A percentile compares a stretch with the other conserved stretches of the same genome.
phyloP scores from a whole-genome alignment of 192 early-diverging fungal genomes.

The Coemansia sp. region DNA sequence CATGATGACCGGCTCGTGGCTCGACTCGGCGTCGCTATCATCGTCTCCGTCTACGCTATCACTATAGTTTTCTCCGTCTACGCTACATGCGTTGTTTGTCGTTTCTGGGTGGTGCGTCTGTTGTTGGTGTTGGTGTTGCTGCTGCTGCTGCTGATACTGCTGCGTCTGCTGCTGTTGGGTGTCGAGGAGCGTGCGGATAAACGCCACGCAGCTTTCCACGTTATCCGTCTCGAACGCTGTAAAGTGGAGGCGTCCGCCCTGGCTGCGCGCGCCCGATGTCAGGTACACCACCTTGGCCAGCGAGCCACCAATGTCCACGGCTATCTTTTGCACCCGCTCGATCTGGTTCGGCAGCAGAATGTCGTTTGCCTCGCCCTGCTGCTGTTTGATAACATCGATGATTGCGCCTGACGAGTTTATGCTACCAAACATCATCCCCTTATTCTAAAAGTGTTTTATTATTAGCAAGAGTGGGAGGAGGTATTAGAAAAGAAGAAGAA shows the following conservation, averaged over 20 bases:
- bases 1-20: conserved; percentile 64
- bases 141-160: no score
- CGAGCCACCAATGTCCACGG: conserved; percentile 84
- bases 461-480: no score
- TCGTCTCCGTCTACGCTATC: no score
- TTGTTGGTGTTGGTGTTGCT: no score
- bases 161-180: neutral
- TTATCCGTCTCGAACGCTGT: conserved; percentile 91
- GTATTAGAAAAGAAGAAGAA: no score
- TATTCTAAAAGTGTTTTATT: neutral
- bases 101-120: no score
- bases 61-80: no score
- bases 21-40: no score
- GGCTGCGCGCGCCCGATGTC: conserved; percentile 44
- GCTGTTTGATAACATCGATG: conserved; percentile 24
- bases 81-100: no score
- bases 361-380: conserved; percentile 57
- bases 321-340: conserved; percentile 81
- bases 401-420: conserved; percentile 48
- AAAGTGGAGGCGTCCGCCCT: conserved; percentile 89
- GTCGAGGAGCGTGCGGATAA: conserved; percentile 68
- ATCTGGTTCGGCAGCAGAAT: conserved; percentile 85
- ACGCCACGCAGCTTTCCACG: conserved; percentile 85
- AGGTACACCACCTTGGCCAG: conserved; percentile 76
- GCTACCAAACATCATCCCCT: conserved; percentile 45